A percentile compares a stretch with the other conserved stretches of the same genome.
Conservation (phyloP, 2,329 filamentous ascomycete genomes). For the Colletotrichum tabaci region DNA sequence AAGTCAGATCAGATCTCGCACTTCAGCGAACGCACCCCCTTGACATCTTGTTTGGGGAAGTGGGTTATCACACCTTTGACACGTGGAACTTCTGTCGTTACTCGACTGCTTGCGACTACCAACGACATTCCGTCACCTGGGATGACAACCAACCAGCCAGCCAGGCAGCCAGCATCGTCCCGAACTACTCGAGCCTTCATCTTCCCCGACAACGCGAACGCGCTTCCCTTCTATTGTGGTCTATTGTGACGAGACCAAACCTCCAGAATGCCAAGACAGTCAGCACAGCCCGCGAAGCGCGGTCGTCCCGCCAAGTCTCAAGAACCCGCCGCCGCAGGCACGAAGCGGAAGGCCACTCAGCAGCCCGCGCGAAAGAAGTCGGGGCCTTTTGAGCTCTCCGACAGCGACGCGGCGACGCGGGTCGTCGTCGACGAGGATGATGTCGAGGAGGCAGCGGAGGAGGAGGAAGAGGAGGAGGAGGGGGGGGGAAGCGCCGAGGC, state of each 20-base stretch:
- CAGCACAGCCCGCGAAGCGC: conserved; percentile 52
- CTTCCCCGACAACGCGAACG: background rate
- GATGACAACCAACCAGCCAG: background rate
- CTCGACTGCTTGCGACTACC: background rate
- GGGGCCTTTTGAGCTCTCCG: conserved; percentile 56
- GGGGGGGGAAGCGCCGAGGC: conserved; percentile 52
- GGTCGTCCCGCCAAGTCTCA: conserved; percentile 51
- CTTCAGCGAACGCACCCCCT: conserved; percentile 30
- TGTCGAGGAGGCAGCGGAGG: conserved; percentile 39
- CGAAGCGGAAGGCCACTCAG: conserved; percentile 46
- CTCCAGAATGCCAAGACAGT: conserved; percentile 61
- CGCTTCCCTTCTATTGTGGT: no score
- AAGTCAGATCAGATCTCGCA: conserved; percentile 38
- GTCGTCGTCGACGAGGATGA: conserved; percentile 47
- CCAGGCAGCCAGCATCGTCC: background rate
- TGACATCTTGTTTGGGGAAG: conserved; percentile 15
- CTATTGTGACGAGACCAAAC: background rate
- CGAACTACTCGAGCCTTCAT: background rate
- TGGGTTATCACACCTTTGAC: background rate
- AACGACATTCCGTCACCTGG: background rate
- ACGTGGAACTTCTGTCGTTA: background rate
- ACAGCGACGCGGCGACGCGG: conserved; percentile 45
- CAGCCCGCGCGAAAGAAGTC: conserved; percentile 41
- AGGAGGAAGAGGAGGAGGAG: conserved; percentile 48
- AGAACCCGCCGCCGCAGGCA: conserved; percentile 9